A percentile compares a stretch with the other conserved stretches of the same genome.
phyloP scores from a whole-genome alignment of 805 yeast species.

The Tetrapisispora namnaoensis region DNA sequence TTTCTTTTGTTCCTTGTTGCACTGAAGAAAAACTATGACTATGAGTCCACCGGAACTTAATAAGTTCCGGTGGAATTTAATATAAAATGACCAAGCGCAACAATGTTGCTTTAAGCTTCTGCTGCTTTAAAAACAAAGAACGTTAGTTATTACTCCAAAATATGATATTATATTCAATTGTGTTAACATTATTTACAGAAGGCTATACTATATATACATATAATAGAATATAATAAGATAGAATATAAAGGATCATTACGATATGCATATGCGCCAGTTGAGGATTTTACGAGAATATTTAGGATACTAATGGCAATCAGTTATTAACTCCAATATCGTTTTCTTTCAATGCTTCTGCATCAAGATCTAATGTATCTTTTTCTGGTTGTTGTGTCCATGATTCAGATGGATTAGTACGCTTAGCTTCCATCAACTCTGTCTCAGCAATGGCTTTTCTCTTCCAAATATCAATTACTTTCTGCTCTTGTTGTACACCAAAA shows the following conservation, averaged over 20 bases:
- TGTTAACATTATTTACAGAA: background rate
- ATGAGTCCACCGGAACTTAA: background rate
- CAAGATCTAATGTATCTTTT: background rate
- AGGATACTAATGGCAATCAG: too few relatives aligned
- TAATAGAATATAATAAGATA: background rate
- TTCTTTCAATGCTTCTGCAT: background rate
- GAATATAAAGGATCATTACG: background rate
- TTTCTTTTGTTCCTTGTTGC: too few relatives aligned
- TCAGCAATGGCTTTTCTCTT: conserved; percentile 54
- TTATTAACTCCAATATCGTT: background rate
- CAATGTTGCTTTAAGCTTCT: too few relatives aligned
- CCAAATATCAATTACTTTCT: conserved; percentile 64
- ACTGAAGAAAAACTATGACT: background rate
- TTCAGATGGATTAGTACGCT: conserved; percentile 26
- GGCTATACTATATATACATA: background rate
- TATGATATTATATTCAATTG: background rate
- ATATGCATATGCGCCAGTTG: background rate
- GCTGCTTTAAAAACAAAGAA: too few relatives aligned
- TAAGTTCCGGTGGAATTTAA: background rate
- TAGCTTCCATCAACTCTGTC: conserved; percentile 48
- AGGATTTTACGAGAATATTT: background rate
- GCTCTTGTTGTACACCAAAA: conserved; percentile 63
- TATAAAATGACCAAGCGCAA: background rate
- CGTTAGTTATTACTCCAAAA: too few relatives aligned
- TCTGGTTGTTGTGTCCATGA: conserved; percentile 14